These are phyloP conservation scores for Glycine tomentella DNA, from an alignment of 306 rosid genomes.

Conservation along the genomic window DNA sequence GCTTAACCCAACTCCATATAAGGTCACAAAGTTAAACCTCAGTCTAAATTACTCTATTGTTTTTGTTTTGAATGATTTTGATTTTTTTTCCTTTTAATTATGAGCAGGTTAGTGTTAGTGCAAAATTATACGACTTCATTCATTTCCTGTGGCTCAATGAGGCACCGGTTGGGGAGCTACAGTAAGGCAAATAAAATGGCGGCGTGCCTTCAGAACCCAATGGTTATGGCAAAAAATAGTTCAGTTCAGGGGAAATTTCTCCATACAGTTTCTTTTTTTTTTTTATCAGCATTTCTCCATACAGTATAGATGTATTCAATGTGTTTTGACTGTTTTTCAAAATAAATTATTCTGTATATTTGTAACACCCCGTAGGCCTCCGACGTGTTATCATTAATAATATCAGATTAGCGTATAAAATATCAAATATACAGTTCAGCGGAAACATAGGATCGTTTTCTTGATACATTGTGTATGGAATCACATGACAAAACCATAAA, in stretches of 20 bases:
- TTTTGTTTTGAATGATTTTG: conserved; percentile 29
- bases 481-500: too few species aligned
- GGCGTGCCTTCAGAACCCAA: background rate
- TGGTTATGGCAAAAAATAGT: conserved; percentile 6
- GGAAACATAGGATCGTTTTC: too few species aligned
- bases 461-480: too few species aligned
- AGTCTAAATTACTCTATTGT: background rate
- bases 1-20: conserved; percentile 95
- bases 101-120: conserved; percentile 90
- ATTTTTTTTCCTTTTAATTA: conserved; percentile 12
- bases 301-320: conserved; percentile 36
- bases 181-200: conserved; percentile 49
- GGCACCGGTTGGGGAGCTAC: conserved; percentile 97
- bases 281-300: too few species aligned
- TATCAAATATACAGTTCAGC: too few species aligned
- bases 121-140: conserved; percentile 83
- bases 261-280: conserved; percentile 23
- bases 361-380: too few species aligned
- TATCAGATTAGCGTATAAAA: too few species aligned
- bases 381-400: too few species aligned
- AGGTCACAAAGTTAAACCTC: conserved; percentile 57
- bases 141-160: conserved; percentile 97
- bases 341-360: conserved; percentile 41
- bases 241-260: conserved; percentile 16
- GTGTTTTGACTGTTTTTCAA: conserved; percentile 35